phyloP scores from a whole-genome alignment of 805 yeast genomes.

The Starmerella sirachaensis region DNA sequence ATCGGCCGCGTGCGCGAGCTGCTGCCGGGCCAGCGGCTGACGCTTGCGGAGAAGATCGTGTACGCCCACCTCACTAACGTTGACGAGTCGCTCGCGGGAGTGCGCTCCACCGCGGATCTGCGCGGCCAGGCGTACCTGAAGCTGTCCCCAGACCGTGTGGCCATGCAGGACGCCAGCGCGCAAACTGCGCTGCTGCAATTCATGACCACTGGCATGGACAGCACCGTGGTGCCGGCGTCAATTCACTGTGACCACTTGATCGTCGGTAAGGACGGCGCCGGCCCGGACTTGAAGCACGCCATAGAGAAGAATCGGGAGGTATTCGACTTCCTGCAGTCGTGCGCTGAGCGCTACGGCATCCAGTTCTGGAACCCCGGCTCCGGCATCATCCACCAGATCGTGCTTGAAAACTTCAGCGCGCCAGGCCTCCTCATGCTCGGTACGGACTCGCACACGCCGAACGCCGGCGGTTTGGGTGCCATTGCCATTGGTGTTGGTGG shows the following conservation, averaged over 20 bases:
- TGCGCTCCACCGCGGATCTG: constrained; percentile 37
- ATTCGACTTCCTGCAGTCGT: constrained; percentile 82
- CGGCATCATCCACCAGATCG: constrained; percentile 96
- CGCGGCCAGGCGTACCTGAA: constrained; percentile 88
- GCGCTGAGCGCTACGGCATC: constrained; percentile 90
- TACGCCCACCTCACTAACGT: constrained; percentile 89
- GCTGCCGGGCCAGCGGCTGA: constrained; percentile 58
- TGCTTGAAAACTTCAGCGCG: constrained; percentile 88
- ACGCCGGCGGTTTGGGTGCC: constrained; percentile 98
- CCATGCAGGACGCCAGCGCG: constrained; percentile 99
- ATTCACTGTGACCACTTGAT: constrained; percentile 97
- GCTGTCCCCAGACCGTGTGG: constrained; percentile 93
- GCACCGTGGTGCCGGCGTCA: constrained; percentile 85
- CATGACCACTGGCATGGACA: constrained; percentile 87
- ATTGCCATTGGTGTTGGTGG: constrained; percentile 99
- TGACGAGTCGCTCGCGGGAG: constrained; percentile 58
- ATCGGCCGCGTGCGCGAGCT: constrained; percentile 52
- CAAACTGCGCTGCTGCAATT: constrained; percentile 98
- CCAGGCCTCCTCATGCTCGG: constrained; percentile 97
- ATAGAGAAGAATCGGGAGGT: constrained; percentile 85
- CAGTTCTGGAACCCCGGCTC: constrained; percentile 99
- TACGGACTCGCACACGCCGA: constrained; percentile 97
- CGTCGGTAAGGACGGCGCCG: constrained; percentile 92
- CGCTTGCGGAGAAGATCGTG: constrained; percentile 86
- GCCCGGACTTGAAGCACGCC: constrained; percentile 66